A percentile compares a stretch with the other conserved stretches of the same genome.
These are phyloP conservation scores for Cladophialophora yegresii DNA, from an alignment of 2,329 filamentous ascomycete species.

Conservation along the genomic window DNA sequence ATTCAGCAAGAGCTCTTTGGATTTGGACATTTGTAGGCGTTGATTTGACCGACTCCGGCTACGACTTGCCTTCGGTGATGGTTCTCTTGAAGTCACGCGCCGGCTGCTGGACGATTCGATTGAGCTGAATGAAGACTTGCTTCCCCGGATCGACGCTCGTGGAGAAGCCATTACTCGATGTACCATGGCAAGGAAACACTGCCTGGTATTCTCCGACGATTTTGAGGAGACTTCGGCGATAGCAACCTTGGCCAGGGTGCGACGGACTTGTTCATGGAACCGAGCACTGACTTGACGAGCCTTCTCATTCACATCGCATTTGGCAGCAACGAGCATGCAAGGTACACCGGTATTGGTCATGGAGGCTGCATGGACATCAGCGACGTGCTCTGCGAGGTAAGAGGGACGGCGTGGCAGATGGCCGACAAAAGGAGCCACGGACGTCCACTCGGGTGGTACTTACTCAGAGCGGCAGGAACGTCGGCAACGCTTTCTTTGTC, in stretches of 20 bases:
- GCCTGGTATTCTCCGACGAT: constrained; percentile 70
- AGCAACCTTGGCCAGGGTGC: constrained; percentile 64
- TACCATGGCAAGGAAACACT: constrained; percentile 74
- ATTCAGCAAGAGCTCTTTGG: constrained; percentile 32
- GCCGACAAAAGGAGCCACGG: neutral
- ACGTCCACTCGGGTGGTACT: constrained; percentile 42
- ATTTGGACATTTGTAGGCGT: constrained; percentile 28
- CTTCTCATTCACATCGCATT: constrained; percentile 77
- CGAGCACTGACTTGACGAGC: constrained; percentile 71
- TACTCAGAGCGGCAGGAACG: constrained; percentile 76
- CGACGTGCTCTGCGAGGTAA: neutral
- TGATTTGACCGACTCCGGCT: constrained; percentile 32
- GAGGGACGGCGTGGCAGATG: neutral
- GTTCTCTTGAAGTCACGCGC: constrained; percentile 19
- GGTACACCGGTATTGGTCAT: constrained; percentile 49
- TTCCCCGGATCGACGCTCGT: constrained; percentile 43
- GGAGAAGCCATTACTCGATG: constrained; percentile 67
- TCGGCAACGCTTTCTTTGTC: constrained; percentile 72
- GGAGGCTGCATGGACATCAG: constrained; percentile 22
- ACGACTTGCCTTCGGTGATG: constrained; percentile 28
- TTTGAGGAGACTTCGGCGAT: constrained; percentile 72
- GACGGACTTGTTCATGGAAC: constrained; percentile 65
- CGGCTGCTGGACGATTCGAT: constrained; percentile 17
- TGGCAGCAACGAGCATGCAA: constrained; percentile 80
- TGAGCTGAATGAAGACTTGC: constrained; percentile 19